These are phyloP conservation scores for Trichosporon sp. DNA, from an alignment of 1,284 basidiomycete genomes.

Conservation along the genomic window DNA sequence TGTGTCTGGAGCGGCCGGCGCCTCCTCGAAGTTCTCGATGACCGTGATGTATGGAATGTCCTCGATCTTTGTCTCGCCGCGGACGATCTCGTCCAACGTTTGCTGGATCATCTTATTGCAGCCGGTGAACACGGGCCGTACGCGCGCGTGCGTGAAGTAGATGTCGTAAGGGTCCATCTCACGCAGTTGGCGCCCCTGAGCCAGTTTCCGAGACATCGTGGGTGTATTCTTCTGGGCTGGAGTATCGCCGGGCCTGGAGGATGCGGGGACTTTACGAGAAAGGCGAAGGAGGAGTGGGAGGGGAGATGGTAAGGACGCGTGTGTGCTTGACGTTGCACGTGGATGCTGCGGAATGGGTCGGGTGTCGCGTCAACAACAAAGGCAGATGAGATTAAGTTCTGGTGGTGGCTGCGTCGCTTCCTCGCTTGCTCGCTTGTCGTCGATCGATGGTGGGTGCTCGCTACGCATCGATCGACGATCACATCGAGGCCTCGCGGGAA, in stretches of 20 bases:
- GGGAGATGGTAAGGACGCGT: background rate
- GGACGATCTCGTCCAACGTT: conserved; percentile 17
- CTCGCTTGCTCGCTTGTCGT: background rate
- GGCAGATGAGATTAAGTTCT: background rate
- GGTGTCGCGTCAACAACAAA: background rate
- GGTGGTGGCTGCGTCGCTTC: background rate
- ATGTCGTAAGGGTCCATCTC: conserved; percentile 18
- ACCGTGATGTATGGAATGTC: conserved; percentile 23
- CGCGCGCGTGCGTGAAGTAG: conserved; percentile 22
- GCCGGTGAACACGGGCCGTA: conserved; percentile 19
- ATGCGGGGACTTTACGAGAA: too few species aligned
- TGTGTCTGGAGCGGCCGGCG: background rate
- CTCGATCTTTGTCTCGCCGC: conserved; percentile 13
- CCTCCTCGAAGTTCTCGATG: conserved; percentile 19
- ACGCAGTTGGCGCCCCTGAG: conserved; percentile 13
- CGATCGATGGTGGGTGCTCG: background rate
- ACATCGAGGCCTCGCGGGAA: background rate
- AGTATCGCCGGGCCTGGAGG: too few species aligned
- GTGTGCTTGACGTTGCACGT: background rate
- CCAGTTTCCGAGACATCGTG: conserved; percentile 17
- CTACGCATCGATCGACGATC: background rate
- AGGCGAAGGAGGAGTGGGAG: background rate
- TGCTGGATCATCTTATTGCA: conserved; percentile 21
- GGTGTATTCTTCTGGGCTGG: too few species aligned
- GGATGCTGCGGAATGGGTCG: background rate